Evolutionary conservation across 305 asterid genomes (phyloP), one percentile per base, ranked within the genome.

Genomic region (Fraxinus baroniana): DNA sequence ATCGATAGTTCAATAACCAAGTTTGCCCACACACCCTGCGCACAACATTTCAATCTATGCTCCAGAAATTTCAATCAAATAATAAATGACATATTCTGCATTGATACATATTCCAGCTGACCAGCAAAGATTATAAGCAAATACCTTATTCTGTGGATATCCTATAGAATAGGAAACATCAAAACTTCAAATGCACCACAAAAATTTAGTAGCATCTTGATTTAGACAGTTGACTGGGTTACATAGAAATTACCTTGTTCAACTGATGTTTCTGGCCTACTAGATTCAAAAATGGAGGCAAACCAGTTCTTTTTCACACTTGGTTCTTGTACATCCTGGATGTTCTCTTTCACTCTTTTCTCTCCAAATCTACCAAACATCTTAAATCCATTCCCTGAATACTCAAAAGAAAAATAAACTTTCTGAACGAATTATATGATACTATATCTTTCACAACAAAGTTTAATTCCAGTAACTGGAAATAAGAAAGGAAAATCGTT

Each of bases 311-410:
- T 89, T 79, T 86, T 88, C 30, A 49, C 80, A 36, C 39, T 72
- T 35, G 89, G 80, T 73, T 78, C 86, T 80, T 82, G 92, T 81
- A 86, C 88, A 24, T 80, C 87, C 62, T 39, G 73, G 52, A 79
- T 75, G 73, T 76, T 83, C 68, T 85, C 88, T 83, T 81, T 86
- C 52, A 79, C 84, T 33, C 83, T 85, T 87, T 86, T 89, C 18
- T 79, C 88, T 24, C 91, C 91, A 80, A 81, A 89, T 77, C 44
- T 41, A 15, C 44, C 41, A 86, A 89, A 89, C 81, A 89, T 78
- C 86, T 85, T 90, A 85, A 91, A 92, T 26, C 96, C 95, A 36
- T 81, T 82, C 78, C 90, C 98, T 95, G 95, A 81, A 87, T 62
- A 78, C 83, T 83, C 80, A 83, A 66, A 76, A 64, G 80, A 46